Evolutionary conservation across 192 early-diverging fungal species (phyloP), one percentile per base, ranked within the genome.

Genomic region (Obelidium mucronatum): DNA sequence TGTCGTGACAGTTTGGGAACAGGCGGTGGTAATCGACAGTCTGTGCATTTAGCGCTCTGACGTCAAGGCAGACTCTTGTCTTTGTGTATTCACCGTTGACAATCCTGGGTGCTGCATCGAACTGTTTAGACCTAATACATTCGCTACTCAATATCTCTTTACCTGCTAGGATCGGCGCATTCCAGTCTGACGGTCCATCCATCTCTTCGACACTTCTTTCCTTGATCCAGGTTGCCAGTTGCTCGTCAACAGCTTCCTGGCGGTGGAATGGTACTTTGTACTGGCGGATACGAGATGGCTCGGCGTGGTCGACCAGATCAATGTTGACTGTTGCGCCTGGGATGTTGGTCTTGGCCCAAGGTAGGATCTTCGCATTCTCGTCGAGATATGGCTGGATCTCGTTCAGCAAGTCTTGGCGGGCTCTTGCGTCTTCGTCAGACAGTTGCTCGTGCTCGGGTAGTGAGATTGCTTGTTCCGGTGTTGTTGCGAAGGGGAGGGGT

Each of bases 261-360:
- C 35, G 3, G 31, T 31, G 11, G 24, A 28, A 39, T 34, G 34
- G 31, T 3, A 63, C 17, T 15, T 31, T 30, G 61, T 63, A 63
- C 61, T 63, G 61, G 11, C 36, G 13, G 61, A 63, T 63, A 36
- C 24, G 24, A 2, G 33, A 13, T 15, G 61, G 61, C 31, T 63
- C 6, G 11, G 61, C 34, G 61, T 36, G 11, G 61, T 63, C 36
- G 34, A 31, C 3, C 31, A 63, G 61, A 24, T 63, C 61, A 4
- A 63, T 63, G 5, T 26, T 63, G 17, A 63, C 35, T 30, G 3
- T 24, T 3, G 61, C 4, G 3, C 35, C 36, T 4, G 61, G 61
- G 31, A 35, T 30, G 31, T 63, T 63, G 6, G 34, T 63, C 61
- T 63, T 63, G 34, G 34, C 61, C 61, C 61, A 63, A 8, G 34